A percentile compares a stretch with the other conserved stretches of the same genome.
These are phyloP conservation scores for Aureobasidium leucospermi DNA, from an alignment of 2,329 filamentous ascomycete species.

Conservation along the genomic window DNA sequence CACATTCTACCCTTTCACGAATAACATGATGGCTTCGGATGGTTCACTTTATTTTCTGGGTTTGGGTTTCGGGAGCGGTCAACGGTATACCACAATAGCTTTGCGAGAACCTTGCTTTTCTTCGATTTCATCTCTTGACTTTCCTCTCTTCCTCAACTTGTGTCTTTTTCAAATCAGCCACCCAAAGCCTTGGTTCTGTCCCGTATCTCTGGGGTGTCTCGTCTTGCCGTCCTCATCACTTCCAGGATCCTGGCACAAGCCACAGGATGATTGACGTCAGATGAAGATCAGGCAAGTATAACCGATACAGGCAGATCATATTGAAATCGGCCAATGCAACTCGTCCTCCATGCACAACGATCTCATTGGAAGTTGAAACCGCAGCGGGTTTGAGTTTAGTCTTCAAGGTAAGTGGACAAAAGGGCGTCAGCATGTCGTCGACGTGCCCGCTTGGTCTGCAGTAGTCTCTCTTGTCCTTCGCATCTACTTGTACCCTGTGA, in stretches of 20 bases:
- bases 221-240: not conserved
- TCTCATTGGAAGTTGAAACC: not conserved
- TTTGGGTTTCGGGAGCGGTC: conserved; percentile 2
- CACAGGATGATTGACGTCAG: conserved; percentile 3
- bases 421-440: conserved; percentile 7
- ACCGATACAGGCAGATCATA: not conserved
- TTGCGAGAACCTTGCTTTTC: conserved; percentile 1
- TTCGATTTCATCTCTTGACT: not conserved
- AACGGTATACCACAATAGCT: conserved; percentile 10
- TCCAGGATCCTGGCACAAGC: not conserved
- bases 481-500: not conserved
- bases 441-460: not conserved
- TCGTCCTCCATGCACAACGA: conserved; percentile 3
- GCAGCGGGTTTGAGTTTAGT: not conserved
- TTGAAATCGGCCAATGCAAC: not conserved
- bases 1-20: not conserved
- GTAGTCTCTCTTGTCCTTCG: not conserved
- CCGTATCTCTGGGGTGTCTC: not conserved
- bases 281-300: conserved; percentile 1
- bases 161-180: not conserved
- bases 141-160: not conserved
- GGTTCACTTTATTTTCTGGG: not conserved
- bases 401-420: not conserved
- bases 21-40: not conserved
- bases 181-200: not conserved